These are phyloP conservation scores for Sporothrix luriei DNA, from an alignment of 2,329 filamentous ascomycete species.

Conservation along the genomic window DNA sequence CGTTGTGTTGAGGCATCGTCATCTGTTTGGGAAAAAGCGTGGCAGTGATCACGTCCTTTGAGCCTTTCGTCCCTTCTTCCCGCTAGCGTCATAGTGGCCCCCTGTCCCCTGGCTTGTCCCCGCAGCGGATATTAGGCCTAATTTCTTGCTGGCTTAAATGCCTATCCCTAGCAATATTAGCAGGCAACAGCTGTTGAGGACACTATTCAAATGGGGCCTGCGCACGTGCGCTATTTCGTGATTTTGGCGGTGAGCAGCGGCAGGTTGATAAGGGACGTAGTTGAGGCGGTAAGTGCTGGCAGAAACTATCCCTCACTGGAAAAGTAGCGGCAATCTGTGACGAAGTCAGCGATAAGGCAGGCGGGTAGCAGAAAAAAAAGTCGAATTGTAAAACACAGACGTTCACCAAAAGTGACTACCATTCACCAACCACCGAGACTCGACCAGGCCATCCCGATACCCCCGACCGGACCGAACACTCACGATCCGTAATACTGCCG, in stretches of 20 bases:
- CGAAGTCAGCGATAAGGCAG: not conserved
- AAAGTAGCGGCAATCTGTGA: slow-evolving; percentile 26
- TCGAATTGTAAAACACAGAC: not conserved
- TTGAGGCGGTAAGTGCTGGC: not conserved
- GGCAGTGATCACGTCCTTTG: not conserved
- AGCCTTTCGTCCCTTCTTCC: not conserved
- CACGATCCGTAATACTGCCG: not conserved
- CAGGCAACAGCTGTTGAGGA: slow-evolving; percentile 16
- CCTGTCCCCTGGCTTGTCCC: slow-evolving; percentile 15
- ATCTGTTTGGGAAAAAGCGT: not conserved
- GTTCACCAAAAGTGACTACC: not conserved
- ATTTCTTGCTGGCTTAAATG: slow-evolving; percentile 24
- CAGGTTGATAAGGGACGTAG: not conserved
- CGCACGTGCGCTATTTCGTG: slow-evolving; percentile 11
- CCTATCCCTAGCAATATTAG: slow-evolving; percentile 8
- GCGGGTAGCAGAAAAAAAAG: slow-evolving; percentile 14
- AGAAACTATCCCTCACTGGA: slow-evolving; percentile 18
- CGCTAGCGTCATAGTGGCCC: slow-evolving; percentile 1
- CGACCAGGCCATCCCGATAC: not conserved
- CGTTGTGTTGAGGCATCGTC: not conserved
- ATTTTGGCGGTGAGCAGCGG: slow-evolving; percentile 30
- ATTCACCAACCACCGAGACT: not conserved
- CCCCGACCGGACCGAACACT: not conserved
- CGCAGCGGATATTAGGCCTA: slow-evolving; percentile 33
- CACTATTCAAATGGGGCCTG: not conserved